Evolutionary conservation across 495 filamentous ascomycete species (phyloP).

Genomic region (Hyaloscypha hepaticicola): DNA sequence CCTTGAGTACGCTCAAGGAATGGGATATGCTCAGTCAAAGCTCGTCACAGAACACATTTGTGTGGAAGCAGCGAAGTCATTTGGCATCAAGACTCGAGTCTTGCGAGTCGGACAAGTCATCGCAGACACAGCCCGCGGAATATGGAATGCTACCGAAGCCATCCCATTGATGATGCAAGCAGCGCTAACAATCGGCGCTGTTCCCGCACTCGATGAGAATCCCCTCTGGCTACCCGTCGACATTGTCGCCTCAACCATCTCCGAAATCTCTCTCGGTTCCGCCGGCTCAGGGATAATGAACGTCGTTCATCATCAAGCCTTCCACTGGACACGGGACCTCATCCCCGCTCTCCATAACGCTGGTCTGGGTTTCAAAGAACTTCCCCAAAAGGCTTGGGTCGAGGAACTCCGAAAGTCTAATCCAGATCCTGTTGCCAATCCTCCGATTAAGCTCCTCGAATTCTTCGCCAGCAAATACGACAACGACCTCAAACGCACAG

Average conservation of each 20-base stretch:
- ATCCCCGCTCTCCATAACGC: background rate
- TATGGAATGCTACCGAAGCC: background rate
- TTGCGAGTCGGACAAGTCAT: background rate
- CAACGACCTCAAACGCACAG: conserved; percentile 33
- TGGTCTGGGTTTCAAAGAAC: background rate
- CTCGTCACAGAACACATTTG: background rate
- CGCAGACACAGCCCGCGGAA: background rate
- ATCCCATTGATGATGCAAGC: background rate
- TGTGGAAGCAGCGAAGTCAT: background rate
- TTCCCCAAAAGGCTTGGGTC: background rate
- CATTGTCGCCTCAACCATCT: background rate
- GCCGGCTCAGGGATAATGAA: background rate
- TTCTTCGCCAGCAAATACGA: conserved; percentile 51
- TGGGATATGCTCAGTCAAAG: background rate
- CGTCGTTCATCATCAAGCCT: background rate
- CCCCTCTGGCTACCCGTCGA: background rate
- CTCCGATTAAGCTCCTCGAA: conserved; percentile 32
- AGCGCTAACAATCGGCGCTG: background rate
- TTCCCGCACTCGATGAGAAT: background rate
- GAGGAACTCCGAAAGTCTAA: background rate
- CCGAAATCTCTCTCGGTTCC: background rate
- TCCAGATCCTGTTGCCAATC: background rate
- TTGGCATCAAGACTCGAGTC: background rate
- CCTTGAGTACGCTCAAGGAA: background rate
- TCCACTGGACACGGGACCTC: background rate